Base-by-base conservation (phyloP, 1,284 basidiomycete genomes). In the Ustilago loliicola region DNA sequence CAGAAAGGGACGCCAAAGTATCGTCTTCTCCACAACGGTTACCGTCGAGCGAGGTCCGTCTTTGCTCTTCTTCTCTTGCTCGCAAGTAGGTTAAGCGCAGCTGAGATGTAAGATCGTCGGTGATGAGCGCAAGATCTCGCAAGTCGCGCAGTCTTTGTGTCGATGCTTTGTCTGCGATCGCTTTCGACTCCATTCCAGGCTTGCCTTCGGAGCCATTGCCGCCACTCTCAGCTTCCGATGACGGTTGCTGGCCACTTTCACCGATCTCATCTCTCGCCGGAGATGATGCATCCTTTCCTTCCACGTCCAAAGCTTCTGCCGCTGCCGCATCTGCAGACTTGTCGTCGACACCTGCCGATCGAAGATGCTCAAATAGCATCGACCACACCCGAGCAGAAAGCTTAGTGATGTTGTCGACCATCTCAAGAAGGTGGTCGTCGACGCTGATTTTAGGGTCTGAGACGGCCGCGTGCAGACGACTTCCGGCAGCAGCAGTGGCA, bases 331-430 rank as follows among this genome's bases (percentile, higher is more conserved):
- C 27, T n/a, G 27, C n/a, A 2, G 54, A 27, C 32, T 69, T 38
- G 9, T 50, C 58, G 13, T 66, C 66, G 6, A 77, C 56, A 2
- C 72, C 70, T 11, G 72, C 50, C 27, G 66, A 64, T 10, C 56
- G 56, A 2, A 83, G 72, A 55, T 83, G 72, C 9, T 67, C 76
- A 25, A 81, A 73, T 52, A 86, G 71, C 36, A 76, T 56, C 15
- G 72, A 72, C 83, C 84, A 86, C 0, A 82, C 77, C 8, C 57
- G 55, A 13, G 68, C 66, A 5, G 84, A 77, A n/a, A 75, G 59
- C 13, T 73, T 72, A 23, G 84, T 84, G 32, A 83, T 77, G 42
- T 81, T 71, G 40, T 77, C 72, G 19, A 84, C 59, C 54, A 85
- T 77, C 3, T 59, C 58, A 4, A 82, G 63, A 13, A 86, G 61